Evolutionary conservation across 768 basidiomycete genomes (phyloP).

Genomic region (Termitomyces sp.): DNA sequence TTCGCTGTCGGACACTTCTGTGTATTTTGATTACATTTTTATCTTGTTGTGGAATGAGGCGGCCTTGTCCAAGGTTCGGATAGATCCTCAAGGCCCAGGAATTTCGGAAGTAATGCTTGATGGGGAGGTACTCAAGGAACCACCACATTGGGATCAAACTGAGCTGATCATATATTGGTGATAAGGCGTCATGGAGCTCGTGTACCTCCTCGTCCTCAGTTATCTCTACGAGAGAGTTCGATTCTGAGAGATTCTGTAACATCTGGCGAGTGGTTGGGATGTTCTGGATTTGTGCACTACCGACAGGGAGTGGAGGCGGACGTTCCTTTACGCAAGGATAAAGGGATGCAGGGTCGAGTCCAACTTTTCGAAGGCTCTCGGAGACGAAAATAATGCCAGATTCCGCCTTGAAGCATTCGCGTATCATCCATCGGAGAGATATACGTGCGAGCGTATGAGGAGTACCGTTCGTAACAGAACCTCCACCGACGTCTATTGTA

Average conservation of each 20-base stretch:
- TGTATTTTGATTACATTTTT: constrained; percentile 40
- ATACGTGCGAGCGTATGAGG: constrained; percentile 46
- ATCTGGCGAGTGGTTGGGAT: constrained; percentile 6
- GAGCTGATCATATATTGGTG: constrained; percentile 58
- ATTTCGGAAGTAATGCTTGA: constrained; percentile 34
- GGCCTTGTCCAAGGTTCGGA: constrained; percentile 30
- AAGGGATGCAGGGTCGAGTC: constrained; percentile 43
- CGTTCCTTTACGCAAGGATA: constrained; percentile 33
- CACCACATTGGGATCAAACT: constrained; percentile 48
- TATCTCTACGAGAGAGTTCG: constrained; percentile 4
- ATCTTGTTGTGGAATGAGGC: constrained; percentile 37
- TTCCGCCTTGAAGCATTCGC: constrained; percentile 57
- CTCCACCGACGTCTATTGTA: constrained; percentile 24
- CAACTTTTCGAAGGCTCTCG: constrained; percentile 37
- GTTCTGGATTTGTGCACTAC: constrained; percentile 18
- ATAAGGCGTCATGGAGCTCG: constrained; percentile 53
- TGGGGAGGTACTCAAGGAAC: constrained; percentile 55
- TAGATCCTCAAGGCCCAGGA: constrained; percentile 29
- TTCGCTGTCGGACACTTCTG: constrained; percentile 45
- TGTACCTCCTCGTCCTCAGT: constrained; percentile 51
- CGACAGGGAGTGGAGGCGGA: constrained; percentile 26
- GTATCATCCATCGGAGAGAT: constrained; percentile 65
- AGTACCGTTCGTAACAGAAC: constrained; percentile 33
- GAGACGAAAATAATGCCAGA: constrained; percentile 59
- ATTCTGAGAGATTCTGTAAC: constrained; percentile 7